phyloP scores from a whole-genome alignment of 768 basidiomycete species.

The Rhizopogon rudus region DNA sequence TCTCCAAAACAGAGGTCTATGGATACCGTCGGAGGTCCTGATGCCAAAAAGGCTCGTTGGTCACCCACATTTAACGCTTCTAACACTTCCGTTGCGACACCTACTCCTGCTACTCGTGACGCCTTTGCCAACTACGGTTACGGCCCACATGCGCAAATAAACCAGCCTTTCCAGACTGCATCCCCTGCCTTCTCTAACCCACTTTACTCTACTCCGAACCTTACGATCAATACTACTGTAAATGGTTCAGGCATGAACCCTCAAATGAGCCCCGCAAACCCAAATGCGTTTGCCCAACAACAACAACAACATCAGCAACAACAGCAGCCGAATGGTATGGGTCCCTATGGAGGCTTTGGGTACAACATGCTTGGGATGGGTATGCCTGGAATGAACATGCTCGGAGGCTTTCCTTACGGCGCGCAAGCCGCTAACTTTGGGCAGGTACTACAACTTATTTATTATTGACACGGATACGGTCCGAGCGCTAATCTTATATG shows the following conservation, averaged over 20 bases:
- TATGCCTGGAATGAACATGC: slow-evolving; percentile 67
- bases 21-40: slow-evolving; percentile 77
- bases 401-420: slow-evolving; percentile 68
- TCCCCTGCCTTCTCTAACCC: slow-evolving; percentile 51
- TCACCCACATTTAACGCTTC: slow-evolving; percentile 54
- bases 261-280: slow-evolving; percentile 64
- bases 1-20: slow-evolving; percentile 63
- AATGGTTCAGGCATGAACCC: slow-evolving; percentile 48
- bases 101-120: slow-evolving; percentile 46
- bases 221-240: slow-evolving; percentile 56
- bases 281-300: slow-evolving; percentile 46
- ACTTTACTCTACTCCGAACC: slow-evolving; percentile 69
- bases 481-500: background rate
- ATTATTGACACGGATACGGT: background rate
- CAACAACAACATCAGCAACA: slow-evolving; percentile 31
- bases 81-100: slow-evolving; percentile 31
- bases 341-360: slow-evolving; percentile 56
- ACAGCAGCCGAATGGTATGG: slow-evolving; percentile 42
- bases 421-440: slow-evolving; percentile 66
- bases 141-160: slow-evolving; percentile 64
- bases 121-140: slow-evolving; percentile 87
- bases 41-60: slow-evolving; percentile 89
- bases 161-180: slow-evolving; percentile 46
- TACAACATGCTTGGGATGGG: slow-evolving; percentile 83
- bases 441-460: slow-evolving; percentile 41